Evolutionary conservation across 1,284 basidiomycete genomes (phyloP), one percentile per base, ranked within the genome.

Genomic region (Ustilago vetiveriae): DNA sequence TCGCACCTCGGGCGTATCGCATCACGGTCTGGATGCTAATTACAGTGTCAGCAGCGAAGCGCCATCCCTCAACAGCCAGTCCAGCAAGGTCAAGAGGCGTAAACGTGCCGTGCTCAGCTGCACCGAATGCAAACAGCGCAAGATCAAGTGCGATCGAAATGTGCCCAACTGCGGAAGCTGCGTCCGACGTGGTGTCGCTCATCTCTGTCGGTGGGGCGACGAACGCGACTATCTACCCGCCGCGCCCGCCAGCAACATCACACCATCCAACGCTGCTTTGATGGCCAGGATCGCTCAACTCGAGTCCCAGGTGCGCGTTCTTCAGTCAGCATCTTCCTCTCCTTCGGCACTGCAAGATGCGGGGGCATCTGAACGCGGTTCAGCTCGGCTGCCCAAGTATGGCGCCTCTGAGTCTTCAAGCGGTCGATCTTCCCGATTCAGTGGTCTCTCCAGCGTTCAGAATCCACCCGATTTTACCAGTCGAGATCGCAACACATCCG

Each of bases 61-160:
- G 6, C 23, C n/a, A 22, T 21, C 49, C 2, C 21, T 40, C 8
- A 41, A 41, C 39, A 53, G 44, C 17, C 52, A 49, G 16, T 63
- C 59, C 5, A 55, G 45, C 54, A 66, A 66, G 19, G 66, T 63
- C 30, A 72, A 72, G 48, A 49, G 69, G 22, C 58, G 69, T 26
- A 72, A 72, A 40, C 47, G 69, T 16, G 69, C 69, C 16, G 60
- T 72, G 16, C 56, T 72, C 30, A 72, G 69, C 42, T 75, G 72
- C 39, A 72, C 65, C 32, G 65, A 75, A 45, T 75, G 72, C 55
- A 67, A 72, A 43, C 58, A 67, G 46, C 69, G 75, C 43, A 75
- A 75, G 48, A 72, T 77, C 69, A 66, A 67, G 29, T 75, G 72
- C 41, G 69, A 75, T 44, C 59, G 72, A 23, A 75, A 75, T 44